Base-by-base conservation (phyloP, 176 grass and related monocot species). In the Tillandsia fasciculata region DNA sequence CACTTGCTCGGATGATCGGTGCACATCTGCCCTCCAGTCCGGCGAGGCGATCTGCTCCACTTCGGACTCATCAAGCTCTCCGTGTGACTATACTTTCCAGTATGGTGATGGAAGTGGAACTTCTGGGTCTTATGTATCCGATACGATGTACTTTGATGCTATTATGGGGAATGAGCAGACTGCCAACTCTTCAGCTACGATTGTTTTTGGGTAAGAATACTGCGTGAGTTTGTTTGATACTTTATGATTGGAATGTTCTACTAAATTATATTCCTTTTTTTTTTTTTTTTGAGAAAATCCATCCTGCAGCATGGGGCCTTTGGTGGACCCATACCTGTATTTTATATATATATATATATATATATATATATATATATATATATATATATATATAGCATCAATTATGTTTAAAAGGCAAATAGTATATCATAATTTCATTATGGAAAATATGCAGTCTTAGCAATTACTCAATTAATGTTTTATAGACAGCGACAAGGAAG, bases 41-140 rank as follows among this genome's bases (percentile, higher is more conserved):
- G 89, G 93, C 33, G 89, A 96, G 81, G 86, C 93, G 18, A 10
- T 85, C 74, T 96, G 93, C 65, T 73, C 87, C 61, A 66, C 57
- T 22, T 82, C 84, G 0, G 64, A 68, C 42, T 82, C 81, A 64
- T 50, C 82, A 29, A 83, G 61, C 66, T 77, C 76, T 64, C 76
- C 78, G 48, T 96, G 93, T 8, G 74, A 80, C 72, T 96, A 96
- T 69, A 80, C 93, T 80, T 92, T 92, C 71, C 91, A 88, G 65
- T 96, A 96, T 66, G 93, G 93, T 51, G 93, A 96, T 69, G 93
- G 89, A 27, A 96, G 93, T 83, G 86, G 89, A 42, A 96, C 93
- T 26, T 87, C 93, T 51, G 93, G 93, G n/a, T 96, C 81, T 73
- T 96, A 96, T 51, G 86, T 96, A 12, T 86, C 86, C 2, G 93